Evolutionary conservation across 2,329 filamentous ascomycete species (phyloP), one percentile per base, ranked within the genome.

Genomic region (Fusarium napiforme): DNA sequence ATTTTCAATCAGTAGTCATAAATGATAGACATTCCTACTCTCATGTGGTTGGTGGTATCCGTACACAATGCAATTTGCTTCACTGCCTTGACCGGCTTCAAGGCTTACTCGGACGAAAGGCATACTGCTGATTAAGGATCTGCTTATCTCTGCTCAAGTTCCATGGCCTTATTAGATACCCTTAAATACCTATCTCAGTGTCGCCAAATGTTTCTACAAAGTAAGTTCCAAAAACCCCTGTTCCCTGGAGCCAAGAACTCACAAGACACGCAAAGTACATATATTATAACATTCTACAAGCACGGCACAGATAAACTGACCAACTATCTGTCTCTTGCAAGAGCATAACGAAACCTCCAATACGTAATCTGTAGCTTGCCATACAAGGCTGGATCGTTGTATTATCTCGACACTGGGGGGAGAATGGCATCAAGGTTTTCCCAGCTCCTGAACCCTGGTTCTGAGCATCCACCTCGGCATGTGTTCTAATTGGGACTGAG

Each of bases 371-470:
- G 23, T 34, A 32, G 28, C 39, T 49, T 57, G 45, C 40, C 36
- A 23, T 40, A 26, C 32, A 52, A 40, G 37, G 39, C 57, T 46
- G 37, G 60, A 49, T 34, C 47, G 23, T 30, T 34, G 21, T 28
- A 52, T 60, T 28, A 46, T 65, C 40, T 57, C 63, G 69, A 67
- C 69, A 67, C 67, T 68, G 65, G 43, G 40, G 49, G 37, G 36
- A 57, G 21, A 50, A 67, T 67, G 49, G 42, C 62, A 58, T 58
- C 40, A 58, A 73, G 74, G 72, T 75, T 71, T 75, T 62, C 72
- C 74, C 61, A 55, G 74, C 60, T 43, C 30, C 39, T 55, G 23
- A 49, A 36, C 69, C 64, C 70, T 61, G 60, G 50, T 45, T 45
- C 69, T 73, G 57, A 53, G 60, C 66, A 72, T 72, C 64, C 58